Conservation (phyloP, 2,329 filamentous ascomycete genomes). For the Didymellaceae sp. region DNA sequence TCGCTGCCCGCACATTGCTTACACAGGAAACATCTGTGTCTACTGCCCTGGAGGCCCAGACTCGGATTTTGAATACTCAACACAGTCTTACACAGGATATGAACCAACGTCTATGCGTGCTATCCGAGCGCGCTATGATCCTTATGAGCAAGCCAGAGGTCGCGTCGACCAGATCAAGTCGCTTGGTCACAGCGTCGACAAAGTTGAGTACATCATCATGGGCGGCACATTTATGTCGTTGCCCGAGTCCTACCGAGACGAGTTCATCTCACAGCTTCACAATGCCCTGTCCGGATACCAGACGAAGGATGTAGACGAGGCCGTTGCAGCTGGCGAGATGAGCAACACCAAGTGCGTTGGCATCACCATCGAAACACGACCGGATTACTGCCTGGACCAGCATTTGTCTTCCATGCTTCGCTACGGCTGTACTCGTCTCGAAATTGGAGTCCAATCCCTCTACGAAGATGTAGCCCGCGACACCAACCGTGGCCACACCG, state of each 20-base stretch:
- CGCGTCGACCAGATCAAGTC: slow-evolving; percentile 96
- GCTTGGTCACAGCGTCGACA: slow-evolving; percentile 95
- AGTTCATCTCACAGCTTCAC: slow-evolving; percentile 94
- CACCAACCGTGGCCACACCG: slow-evolving; percentile 95
- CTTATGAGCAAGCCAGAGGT: slow-evolving; percentile 94
- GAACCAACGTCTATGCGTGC: slow-evolving; percentile 98
- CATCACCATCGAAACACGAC: slow-evolving; percentile 96
- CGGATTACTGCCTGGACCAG: slow-evolving; percentile 95
- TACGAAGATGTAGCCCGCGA: slow-evolving; percentile 99
- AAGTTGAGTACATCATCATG: slow-evolving; percentile 99
- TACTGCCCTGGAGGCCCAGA: slow-evolving; percentile 98
- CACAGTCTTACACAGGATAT: slow-evolving; percentile 97
- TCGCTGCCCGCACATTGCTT: slow-evolving; percentile 95
- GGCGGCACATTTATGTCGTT: slow-evolving; percentile 99
- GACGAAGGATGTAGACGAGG: slow-evolving; percentile 92
- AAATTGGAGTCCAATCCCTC: slow-evolving; percentile 93
- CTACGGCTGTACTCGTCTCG: slow-evolving; percentile 95
- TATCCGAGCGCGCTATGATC: slow-evolving; percentile 95
- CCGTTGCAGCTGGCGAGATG: slow-evolving; percentile 92
- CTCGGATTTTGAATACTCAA: slow-evolving; percentile 98
- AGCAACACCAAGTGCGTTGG: slow-evolving; percentile 97
- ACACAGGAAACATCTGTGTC: slow-evolving; percentile 98
- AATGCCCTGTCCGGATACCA: slow-evolving; percentile 97
- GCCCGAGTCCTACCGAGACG: slow-evolving; percentile 84
- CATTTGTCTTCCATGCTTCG: slow-evolving; percentile 94